phyloP scores from a whole-genome alignment of 2,329 filamentous ascomycete genomes.

The Westerdykella sp. region DNA sequence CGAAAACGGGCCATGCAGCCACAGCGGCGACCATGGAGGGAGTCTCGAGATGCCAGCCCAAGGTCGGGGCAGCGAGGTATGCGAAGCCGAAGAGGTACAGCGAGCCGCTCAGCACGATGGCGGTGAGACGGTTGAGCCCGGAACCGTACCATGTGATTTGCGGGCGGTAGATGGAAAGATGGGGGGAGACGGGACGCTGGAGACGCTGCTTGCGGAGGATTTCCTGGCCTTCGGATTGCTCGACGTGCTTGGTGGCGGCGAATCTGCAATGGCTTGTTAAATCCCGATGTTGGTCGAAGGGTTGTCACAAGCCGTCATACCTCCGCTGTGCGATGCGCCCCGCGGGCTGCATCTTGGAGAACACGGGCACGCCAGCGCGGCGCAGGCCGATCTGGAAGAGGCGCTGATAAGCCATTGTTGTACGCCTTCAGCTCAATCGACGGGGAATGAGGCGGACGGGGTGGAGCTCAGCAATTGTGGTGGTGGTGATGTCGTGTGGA shows the following conservation, averaged over 20 bases:
- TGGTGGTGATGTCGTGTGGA: conserved; percentile 25
- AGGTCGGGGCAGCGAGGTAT: conserved; percentile 72
- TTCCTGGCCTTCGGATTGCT: conserved; percentile 48
- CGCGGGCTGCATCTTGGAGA: conserved; percentile 35
- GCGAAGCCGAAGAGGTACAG: conserved; percentile 75
- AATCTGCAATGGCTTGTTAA: conserved; percentile 25
- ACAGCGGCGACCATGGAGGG: conserved; percentile 59
- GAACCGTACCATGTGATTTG: conserved; percentile 79
- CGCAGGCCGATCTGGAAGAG: conserved; percentile 42
- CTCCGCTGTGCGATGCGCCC: conserved; percentile 44
- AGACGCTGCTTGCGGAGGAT: conserved; percentile 78
- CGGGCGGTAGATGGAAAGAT: conserved; percentile 78
- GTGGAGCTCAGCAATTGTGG: conserved; percentile 17
- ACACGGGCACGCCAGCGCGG: conserved; percentile 37
- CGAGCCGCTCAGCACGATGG: conserved; percentile 60
- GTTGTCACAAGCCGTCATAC: conserved; percentile 33
- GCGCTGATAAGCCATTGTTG: conserved; percentile 41
- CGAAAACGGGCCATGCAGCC: conserved; percentile 53
- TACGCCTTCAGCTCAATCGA: conserved; percentile 3
- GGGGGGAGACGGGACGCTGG: conserved; percentile 74
- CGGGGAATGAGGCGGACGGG: conserved; percentile 15
- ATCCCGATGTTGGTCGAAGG: conserved; percentile 2
- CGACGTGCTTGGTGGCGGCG: conserved; percentile 54
- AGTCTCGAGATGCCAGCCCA: conserved; percentile 65
- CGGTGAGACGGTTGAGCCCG: conserved; percentile 78